These are phyloP conservation scores for Amylostereum areolatum DNA, from an alignment of 1,284 basidiomycete species.

Conservation along the genomic window DNA sequence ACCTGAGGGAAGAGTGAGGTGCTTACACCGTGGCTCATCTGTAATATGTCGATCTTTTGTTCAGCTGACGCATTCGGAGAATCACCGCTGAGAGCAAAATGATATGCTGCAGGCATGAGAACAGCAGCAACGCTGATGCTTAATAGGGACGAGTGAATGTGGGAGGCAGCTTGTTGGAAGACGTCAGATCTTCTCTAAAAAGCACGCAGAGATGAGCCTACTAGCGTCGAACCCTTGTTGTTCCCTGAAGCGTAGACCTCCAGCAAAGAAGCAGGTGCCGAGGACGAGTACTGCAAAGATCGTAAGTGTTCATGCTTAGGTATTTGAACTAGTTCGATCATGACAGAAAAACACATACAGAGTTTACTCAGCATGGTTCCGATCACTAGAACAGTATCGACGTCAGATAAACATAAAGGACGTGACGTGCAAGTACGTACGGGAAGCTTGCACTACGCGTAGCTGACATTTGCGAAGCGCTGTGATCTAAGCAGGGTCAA, in stretches of 20 bases:
- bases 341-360: too few species aligned
- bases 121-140: constrained; percentile 77
- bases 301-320: neutral
- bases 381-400: neutral
- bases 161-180: constrained; percentile 53
- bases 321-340: too few species aligned
- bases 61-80: constrained; percentile 16
- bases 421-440: neutral
- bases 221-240: constrained; percentile 67
- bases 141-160: constrained; percentile 78
- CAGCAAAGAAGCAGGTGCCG: constrained; percentile 80
- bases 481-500: neutral
- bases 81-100: constrained; percentile 46
- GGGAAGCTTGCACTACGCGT: neutral
- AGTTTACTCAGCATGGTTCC: neutral
- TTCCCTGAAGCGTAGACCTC: constrained; percentile 71
- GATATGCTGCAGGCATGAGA: constrained; percentile 74
- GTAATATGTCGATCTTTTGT: constrained; percentile 52
- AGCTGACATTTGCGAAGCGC: constrained; percentile 1
- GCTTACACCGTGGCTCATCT: constrained; percentile 81
- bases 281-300: constrained; percentile 34
- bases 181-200: neutral
- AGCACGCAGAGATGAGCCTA: constrained; percentile 25
- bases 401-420: neutral
- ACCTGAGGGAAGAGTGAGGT: constrained; percentile 5